Evolutionary conservation across 2,329 filamentous ascomycete genomes (phyloP), one percentile per base, ranked within the genome.

Genomic region (Talaromyces atroroseus): DNA sequence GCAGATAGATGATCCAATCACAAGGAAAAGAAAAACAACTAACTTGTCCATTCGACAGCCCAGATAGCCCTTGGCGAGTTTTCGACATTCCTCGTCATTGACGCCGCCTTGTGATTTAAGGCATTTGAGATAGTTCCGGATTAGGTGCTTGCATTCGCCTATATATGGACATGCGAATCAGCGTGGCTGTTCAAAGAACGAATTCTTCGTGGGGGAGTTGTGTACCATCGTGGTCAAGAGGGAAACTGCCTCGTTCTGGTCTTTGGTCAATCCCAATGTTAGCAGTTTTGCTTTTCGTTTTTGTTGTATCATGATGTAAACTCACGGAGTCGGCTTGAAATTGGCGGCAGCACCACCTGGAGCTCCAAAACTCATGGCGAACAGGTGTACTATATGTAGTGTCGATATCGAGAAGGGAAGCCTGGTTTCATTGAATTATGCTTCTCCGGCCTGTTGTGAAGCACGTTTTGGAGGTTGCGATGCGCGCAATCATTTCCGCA

Each of bases 11-110:
- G 18, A 49, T 38, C 38, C 49, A 14, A 23, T 24, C 14, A 18
- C 2, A 29, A 29, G 8, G 20, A 6, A n/a, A 29, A 2, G 21
- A 38, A 18, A 18, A 29, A 29, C 42, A 60, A 76, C 86, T 69
- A 78, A 95, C 91, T 86, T 84, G 64, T 97, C 92, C 94, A 99
- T 99, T 49, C 94, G 85, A 73, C 94, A 99, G 50, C 84, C 78
- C 54, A 99, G 78, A 72, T 99, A 99, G 29, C 84, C 82, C 76
- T 96, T 97, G 59, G 92, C 92, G 54, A 96, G 75, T 66, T 84
- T 78, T 57, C 94, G 86, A 71, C 94, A 99, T 67, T 90, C 85
- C 60, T 89, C 81, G 62, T 94, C 88, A 69, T 97, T 97, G 65
- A 89, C 83, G 23, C 94, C 94, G 64, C 85, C 84, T 61, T 87